A percentile compares a stretch with the other conserved stretches of the same genome.
Conservation (phyloP, 148 eudicot genomes). For the Silene uniflora region DNA sequence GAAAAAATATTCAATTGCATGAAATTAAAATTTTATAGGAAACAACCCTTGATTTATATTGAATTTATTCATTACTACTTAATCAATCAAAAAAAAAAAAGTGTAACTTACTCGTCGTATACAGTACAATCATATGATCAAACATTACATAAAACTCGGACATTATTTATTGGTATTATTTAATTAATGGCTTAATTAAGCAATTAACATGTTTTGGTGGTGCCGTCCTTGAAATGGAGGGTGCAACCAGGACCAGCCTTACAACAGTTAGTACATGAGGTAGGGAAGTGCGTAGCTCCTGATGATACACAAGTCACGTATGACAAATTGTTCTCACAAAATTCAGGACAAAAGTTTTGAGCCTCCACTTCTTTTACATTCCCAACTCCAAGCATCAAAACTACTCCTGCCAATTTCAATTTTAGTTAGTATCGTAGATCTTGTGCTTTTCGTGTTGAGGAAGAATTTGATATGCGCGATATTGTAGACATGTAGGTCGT, state of each 20-base stretch:
- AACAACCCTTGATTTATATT: too few relatives aligned
- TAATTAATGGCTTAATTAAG: background rate
- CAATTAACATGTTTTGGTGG: conserved; percentile 1
- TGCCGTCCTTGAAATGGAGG: conserved; percentile 10
- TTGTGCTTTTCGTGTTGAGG: background rate
- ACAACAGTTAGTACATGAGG: conserved; percentile 24
- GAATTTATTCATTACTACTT: background rate
- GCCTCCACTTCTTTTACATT: conserved; percentile 20
- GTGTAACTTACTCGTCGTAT: background rate
- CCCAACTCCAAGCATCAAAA: conserved; percentile 19
- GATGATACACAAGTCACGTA: conserved; percentile 25
- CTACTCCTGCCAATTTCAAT: conserved; percentile 5
- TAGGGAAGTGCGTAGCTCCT: conserved; percentile 8
- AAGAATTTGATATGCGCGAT: too few relatives aligned
- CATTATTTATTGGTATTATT: background rate
- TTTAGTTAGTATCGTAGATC: background rate
- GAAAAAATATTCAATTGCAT: too few relatives aligned
- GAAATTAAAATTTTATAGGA: too few relatives aligned
- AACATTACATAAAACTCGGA: background rate
- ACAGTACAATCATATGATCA: background rate
- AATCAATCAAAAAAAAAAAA: too few relatives aligned
- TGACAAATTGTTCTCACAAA: conserved; percentile 7
- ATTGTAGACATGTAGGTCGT: too few relatives aligned
- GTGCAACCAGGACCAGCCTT: conserved; percentile 11
- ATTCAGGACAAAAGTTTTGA: conserved; percentile 13